Conservation (phyloP, 2,329 filamentous ascomycete species). For the Capronia epimyces region DNA sequence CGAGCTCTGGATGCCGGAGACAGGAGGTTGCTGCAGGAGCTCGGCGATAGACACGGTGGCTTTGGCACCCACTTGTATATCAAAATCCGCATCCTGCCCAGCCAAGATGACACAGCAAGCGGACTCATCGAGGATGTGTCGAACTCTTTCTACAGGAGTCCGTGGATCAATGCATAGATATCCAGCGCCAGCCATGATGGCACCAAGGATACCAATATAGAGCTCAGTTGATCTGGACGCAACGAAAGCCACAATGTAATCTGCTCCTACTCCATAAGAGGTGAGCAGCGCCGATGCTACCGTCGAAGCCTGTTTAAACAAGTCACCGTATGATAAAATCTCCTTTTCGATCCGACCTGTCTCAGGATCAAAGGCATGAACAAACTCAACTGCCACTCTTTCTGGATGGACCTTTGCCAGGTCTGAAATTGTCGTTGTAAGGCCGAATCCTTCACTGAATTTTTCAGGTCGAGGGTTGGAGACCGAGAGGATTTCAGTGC, state of each 20-base stretch:
- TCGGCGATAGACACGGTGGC: slow-evolving; percentile 2
- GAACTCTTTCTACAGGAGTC: slow-evolving; percentile 59
- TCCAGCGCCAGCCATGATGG: slow-evolving; percentile 67
- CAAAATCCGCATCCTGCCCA: not conserved
- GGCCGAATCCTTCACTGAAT: slow-evolving; percentile 38
- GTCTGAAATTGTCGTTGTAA: slow-evolving; percentile 52
- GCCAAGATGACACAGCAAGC: slow-evolving; percentile 21
- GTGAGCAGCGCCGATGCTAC: slow-evolving; percentile 55
- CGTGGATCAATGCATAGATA: slow-evolving; percentile 74
- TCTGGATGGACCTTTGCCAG: slow-evolving; percentile 48
- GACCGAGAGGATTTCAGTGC: slow-evolving; percentile 42
- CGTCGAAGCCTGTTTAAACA: slow-evolving; percentile 61
- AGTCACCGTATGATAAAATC: slow-evolving; percentile 56
- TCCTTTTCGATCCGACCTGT: slow-evolving; percentile 33
- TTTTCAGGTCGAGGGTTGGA: slow-evolving; percentile 42
- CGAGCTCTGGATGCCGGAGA: too few species aligned
- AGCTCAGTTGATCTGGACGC: slow-evolving; percentile 71
- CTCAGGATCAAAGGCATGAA: slow-evolving; percentile 42
- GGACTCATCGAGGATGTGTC: slow-evolving; percentile 59
- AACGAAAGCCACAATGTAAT: slow-evolving; percentile 63
- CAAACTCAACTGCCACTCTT: slow-evolving; percentile 61
- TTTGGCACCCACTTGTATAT: not conserved
- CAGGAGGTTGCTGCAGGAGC: not conserved
- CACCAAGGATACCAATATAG: slow-evolving; percentile 68
- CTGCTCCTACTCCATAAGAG: slow-evolving; percentile 41